Evolutionary conservation across 164 flowering plant genomes (phyloP).

Genomic region (Chloranthus sessilifolius): DNA sequence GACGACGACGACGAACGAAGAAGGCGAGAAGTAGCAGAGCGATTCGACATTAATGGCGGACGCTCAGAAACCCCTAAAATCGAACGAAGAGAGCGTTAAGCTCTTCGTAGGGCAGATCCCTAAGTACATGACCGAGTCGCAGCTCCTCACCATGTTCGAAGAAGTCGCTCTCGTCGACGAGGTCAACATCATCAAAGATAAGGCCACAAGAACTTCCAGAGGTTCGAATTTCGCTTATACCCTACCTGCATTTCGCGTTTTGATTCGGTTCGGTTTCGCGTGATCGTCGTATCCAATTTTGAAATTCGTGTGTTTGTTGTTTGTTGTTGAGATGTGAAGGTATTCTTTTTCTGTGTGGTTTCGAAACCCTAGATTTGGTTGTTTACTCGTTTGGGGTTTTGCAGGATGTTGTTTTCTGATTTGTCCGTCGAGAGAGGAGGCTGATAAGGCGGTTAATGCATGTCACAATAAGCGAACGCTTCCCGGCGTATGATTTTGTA

Average conservation of each 20-base stretch:
- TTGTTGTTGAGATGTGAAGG: no score
- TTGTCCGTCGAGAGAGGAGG: slow-evolving; percentile 91
- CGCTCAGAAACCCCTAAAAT: slow-evolving; percentile 22
- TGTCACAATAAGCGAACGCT: slow-evolving; percentile 89
- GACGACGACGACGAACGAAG: no score
- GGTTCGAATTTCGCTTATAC: no score
- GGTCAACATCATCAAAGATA: slow-evolving; percentile 96
- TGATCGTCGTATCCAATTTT: no score
- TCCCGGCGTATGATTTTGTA: slow-evolving; percentile 96
- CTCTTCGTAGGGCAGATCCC: slow-evolving; percentile 98
- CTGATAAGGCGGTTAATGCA: slow-evolving; percentile 89
- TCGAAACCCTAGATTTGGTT: slow-evolving; percentile 27
- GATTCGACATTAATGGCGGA: slow-evolving; percentile 60
- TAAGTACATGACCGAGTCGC: slow-evolving; percentile 79
- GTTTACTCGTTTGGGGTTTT: slow-evolving; percentile 8
- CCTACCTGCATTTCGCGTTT: no score
- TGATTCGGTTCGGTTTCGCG: no score
- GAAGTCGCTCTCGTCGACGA: slow-evolving; percentile 84
- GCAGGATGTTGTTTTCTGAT: slow-evolving; percentile 92
- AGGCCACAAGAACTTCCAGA: slow-evolving; percentile 73
- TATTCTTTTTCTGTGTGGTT: not conserved
- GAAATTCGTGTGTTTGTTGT: no score
- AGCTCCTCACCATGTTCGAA: slow-evolving; percentile 73
- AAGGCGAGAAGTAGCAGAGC: no score
- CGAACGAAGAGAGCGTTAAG: slow-evolving; percentile 75